A percentile compares a stretch with the other conserved stretches of the same genome.
These are phyloP conservation scores for Starmerella stigmatis DNA, from an alignment of 805 yeast species.

Conservation along the genomic window DNA sequence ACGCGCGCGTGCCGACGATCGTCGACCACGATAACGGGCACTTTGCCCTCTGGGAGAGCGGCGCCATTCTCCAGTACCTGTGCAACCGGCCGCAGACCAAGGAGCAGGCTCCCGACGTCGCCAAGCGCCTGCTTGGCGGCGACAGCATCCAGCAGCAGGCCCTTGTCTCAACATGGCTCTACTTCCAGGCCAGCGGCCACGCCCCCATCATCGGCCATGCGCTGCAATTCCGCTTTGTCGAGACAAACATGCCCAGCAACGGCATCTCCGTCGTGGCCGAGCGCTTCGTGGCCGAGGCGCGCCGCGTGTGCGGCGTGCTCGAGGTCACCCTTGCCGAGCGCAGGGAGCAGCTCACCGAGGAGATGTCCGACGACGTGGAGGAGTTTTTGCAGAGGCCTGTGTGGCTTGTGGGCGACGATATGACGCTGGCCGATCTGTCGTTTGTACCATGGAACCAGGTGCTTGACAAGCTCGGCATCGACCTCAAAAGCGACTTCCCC, in stretches of 20 bases:
- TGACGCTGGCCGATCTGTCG: slow-evolving; percentile 76
- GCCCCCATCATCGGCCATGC: slow-evolving; percentile 99
- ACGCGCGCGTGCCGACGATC: slow-evolving; percentile 89
- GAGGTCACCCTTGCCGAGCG: slow-evolving; percentile 93
- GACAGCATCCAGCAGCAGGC: slow-evolving; percentile 68
- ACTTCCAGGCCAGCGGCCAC: slow-evolving; percentile 92
- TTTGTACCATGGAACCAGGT: slow-evolving; percentile 97
- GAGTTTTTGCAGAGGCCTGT: slow-evolving; percentile 86
- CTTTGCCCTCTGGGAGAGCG: slow-evolving; percentile 86
- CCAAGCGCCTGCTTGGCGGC: slow-evolving; percentile 54
- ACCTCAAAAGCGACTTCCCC: slow-evolving; percentile 76
- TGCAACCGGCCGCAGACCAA: slow-evolving; percentile 38
- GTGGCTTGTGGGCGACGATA: slow-evolving; percentile 82
- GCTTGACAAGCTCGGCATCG: slow-evolving; percentile 83
- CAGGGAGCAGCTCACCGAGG: slow-evolving; percentile 82
- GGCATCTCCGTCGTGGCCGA: slow-evolving; percentile 77
- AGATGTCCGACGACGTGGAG: slow-evolving; percentile 68
- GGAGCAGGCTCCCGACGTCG: slow-evolving; percentile 38
- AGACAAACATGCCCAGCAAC: slow-evolving; percentile 46
- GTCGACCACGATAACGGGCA: slow-evolving; percentile 79
- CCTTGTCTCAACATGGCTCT: slow-evolving; percentile 78
- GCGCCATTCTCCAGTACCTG: slow-evolving; percentile 76
- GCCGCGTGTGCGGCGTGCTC: slow-evolving; percentile 85
- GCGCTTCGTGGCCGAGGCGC: slow-evolving; percentile 80
- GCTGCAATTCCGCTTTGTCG: slow-evolving; percentile 84